phyloP scores from a whole-genome alignment of 83 land plant genomes.

The Isoetes engelmannii region DNA sequence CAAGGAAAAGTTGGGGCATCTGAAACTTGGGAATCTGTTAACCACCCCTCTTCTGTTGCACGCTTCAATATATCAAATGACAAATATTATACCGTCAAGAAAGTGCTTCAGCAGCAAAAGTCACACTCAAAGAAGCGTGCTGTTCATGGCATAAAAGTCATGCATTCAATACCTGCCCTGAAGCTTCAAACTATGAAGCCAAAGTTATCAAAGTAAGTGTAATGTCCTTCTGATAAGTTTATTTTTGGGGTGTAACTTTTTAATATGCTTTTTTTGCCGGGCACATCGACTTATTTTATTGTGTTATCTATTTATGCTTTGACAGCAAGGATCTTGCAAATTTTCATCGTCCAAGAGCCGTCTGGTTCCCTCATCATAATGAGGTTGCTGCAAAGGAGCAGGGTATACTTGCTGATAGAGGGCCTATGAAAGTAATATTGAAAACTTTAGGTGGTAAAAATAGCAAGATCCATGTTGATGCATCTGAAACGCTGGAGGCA shows the following conservation, averaged over 20 bases:
- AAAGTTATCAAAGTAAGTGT: constrained; percentile 81
- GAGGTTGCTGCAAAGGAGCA: constrained; percentile 84
- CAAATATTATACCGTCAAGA: constrained; percentile 72
- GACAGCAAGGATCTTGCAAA: constrained; percentile 94
- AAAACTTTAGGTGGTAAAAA: constrained; percentile 91
- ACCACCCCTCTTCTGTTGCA: constrained; percentile 16
- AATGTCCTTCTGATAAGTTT: neutral
- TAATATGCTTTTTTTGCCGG: neutral
- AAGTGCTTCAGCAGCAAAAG: constrained; percentile 62
- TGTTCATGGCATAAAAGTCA: constrained; percentile 65
- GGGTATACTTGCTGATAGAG: constrained; percentile 55
- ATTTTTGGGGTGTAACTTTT: neutral
- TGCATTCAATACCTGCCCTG: constrained; percentile 84
- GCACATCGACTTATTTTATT: neutral
- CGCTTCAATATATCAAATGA: constrained; percentile 92
- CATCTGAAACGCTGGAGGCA: constrained; percentile 68
- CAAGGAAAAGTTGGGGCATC: constrained; percentile 23
- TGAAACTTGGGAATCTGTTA: constrained; percentile 32
- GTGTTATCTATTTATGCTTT: constrained; percentile 1
- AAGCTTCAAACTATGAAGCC: constrained; percentile 91
- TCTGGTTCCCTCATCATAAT: constrained; percentile 96
- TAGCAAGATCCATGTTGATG: constrained; percentile 72
- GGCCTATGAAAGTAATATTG: constrained; percentile 81
- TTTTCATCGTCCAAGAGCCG: constrained; percentile 97
- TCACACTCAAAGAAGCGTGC: constrained; percentile 77